Conservation (phyloP, 164 flowering plant species). For the Piper betle region DNA sequence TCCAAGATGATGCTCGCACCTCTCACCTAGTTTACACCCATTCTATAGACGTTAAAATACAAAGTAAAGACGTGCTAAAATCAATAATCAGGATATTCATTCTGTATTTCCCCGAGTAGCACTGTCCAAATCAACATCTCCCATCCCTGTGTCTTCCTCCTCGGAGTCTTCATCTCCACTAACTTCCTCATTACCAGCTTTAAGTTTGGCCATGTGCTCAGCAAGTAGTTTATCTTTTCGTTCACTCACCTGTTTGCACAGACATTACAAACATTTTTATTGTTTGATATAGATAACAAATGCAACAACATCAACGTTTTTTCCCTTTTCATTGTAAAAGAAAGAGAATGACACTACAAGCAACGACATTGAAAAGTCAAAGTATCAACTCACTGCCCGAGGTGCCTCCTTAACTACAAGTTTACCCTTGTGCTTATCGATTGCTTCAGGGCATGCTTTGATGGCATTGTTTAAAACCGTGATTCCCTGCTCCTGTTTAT, state of each 20-base stretch:
- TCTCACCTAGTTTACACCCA: too few species aligned
- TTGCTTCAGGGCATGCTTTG: conserved; percentile 52
- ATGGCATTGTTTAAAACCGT: conserved; percentile 60
- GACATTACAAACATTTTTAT: background rate
- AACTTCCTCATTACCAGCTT: conserved; percentile 52
- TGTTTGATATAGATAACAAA: background rate
- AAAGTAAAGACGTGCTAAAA: too few species aligned
- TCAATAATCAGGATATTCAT: conserved; percentile 3
- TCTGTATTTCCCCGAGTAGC: conserved; percentile 27
- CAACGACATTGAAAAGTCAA: background rate
- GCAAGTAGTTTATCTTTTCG: conserved; percentile 75
- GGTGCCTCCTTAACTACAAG: conserved; percentile 68
- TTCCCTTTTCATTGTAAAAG: background rate
- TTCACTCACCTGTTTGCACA: conserved; percentile 66
- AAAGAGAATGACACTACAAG: too few species aligned
- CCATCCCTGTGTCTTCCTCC: conserved; percentile 95
- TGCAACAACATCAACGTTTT: background rate
- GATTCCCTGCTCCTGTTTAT: conserved; percentile 79
- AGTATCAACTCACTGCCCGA: conserved; percentile 54
- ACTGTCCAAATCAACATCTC: conserved; percentile 63
- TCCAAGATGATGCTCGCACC: background rate
- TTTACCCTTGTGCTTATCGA: conserved; percentile 69
- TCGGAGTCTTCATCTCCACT: conserved; percentile 76
- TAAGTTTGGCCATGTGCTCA: conserved; percentile 65
- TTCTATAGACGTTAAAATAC: too few species aligned